These are phyloP conservation scores for Xylariaceae sp. DNA, from an alignment of 2,329 filamentous ascomycete genomes.

Conservation along the genomic window DNA sequence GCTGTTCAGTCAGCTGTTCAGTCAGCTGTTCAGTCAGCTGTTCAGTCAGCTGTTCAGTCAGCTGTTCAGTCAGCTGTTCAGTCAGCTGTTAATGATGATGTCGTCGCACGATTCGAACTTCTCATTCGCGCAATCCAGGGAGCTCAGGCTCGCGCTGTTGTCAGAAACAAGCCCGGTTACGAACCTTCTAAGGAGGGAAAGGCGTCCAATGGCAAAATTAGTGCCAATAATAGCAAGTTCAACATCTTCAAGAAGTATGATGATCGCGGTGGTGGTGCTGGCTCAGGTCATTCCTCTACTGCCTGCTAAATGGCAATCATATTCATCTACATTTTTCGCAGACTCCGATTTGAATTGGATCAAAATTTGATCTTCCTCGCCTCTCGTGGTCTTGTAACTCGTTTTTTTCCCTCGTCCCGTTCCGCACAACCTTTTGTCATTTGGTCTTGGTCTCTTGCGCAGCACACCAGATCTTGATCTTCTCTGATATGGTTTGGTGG, in stretches of 20 bases:
- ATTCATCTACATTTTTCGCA: background rate
- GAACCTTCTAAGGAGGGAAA: background rate
- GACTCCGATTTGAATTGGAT: background rate
- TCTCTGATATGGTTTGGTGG: background rate
- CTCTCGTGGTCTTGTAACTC: background rate
- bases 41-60: too few species aligned
- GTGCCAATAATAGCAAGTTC: too few species aligned
- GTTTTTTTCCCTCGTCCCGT: background rate
- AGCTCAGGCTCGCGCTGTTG: background rate
- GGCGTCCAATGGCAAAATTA: too few species aligned
- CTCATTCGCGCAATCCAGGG: constrained; percentile 4
- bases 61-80: constrained; percentile 14
- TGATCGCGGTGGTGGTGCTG: background rate
- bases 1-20: too few species aligned
- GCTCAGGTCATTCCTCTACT: background rate
- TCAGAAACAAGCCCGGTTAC: background rate
- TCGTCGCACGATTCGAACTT: constrained; percentile 25
- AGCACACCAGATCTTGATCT: background rate
- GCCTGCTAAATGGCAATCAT: background rate
- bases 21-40: too few species aligned
- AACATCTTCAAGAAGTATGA: constrained; percentile 15
- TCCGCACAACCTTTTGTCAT: background rate
- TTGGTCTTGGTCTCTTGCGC: background rate
- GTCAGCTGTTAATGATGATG: constrained; percentile 23
- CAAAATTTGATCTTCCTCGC: background rate